A percentile compares a stretch with the other conserved stretches of the same genome.
Conservation (phyloP, 192 early-diverging fungal genomes). For the Umbelopsis ramanniana region DNA sequence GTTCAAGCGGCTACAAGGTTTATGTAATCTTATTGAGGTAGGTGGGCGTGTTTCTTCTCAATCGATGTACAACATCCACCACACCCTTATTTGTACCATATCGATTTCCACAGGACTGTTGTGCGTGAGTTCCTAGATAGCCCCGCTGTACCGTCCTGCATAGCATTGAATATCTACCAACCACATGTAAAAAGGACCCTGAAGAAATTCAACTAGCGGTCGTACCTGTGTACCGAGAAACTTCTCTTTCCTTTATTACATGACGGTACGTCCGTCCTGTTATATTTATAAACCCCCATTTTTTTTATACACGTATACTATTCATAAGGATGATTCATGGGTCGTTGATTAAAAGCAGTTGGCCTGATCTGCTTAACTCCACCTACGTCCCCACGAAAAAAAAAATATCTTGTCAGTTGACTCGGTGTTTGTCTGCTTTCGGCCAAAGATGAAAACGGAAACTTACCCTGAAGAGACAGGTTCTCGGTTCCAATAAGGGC, state of each 20-base stretch:
- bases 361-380: constrained; percentile 5
- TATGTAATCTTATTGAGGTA: constrained; percentile 22
- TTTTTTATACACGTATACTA: constrained; percentile 6
- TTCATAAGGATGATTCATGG: constrained; percentile 7
- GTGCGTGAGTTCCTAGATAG: neutral
- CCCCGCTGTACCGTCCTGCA: neutral
- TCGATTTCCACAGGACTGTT: neutral
- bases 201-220: constrained; percentile 9
- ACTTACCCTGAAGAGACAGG: constrained; percentile 64
- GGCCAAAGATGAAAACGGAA: constrained; percentile 19
- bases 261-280: neutral
- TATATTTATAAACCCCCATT: neutral
- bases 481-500: constrained; percentile 71
- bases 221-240: constrained; percentile 6
- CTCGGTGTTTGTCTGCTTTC: constrained; percentile 6
- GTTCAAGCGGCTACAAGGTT: constrained; percentile 3
- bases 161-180: neutral
- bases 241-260: neutral
- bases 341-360: constrained; percentile 20
- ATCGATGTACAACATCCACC: constrained; percentile 16
- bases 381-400: neutral
- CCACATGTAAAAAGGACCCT: constrained; percentile 22
- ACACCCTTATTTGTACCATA: constrained; percentile 9
- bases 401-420: constrained; percentile 12
- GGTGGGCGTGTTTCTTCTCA: neutral